These are phyloP conservation scores for Yamadazyma kanchanaburiensis DNA, from an alignment of 1,139 yeast genomes.

Conservation along the genomic window DNA sequence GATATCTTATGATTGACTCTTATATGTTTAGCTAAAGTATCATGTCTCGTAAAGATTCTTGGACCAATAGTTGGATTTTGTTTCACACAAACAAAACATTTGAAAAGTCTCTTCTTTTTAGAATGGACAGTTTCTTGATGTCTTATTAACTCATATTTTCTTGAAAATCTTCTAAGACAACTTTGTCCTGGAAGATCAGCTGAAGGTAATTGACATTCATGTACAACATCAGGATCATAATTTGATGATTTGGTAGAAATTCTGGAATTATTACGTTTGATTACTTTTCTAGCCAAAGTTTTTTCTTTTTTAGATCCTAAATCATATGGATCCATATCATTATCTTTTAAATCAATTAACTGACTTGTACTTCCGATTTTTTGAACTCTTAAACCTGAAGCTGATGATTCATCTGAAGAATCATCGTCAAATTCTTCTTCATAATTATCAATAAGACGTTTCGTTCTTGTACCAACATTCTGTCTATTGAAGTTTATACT, in stretches of 20 bases:
- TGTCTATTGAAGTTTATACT: constrained; percentile 9
- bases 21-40: constrained; percentile 90
- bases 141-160: constrained; percentile 91
- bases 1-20: constrained; percentile 80
- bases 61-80: constrained; percentile 49
- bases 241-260: constrained; percentile 38
- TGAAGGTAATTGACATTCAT: constrained; percentile 47
- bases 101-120: constrained; percentile 76
- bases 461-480: constrained; percentile 11
- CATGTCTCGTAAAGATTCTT: constrained; percentile 87
- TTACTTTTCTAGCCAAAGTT: constrained; percentile 22
- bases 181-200: constrained; percentile 50
- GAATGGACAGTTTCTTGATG: constrained; percentile 98
- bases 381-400: constrained; percentile 5
- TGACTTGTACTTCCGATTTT: constrained; percentile 7
- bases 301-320: constrained; percentile 28
- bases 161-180: constrained; percentile 81
- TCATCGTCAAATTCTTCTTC: constrained; percentile 12
- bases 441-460: constrained; percentile 10
- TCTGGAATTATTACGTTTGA: constrained; percentile 21
- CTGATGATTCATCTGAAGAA: background rate
- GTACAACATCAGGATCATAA: constrained; percentile 49
- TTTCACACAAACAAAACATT: constrained; percentile 81
- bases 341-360: constrained; percentile 13
- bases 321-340: constrained; percentile 18